Base-by-base conservation (phyloP, 768 basidiomycete species). In the Myochromella boudieri region DNA sequence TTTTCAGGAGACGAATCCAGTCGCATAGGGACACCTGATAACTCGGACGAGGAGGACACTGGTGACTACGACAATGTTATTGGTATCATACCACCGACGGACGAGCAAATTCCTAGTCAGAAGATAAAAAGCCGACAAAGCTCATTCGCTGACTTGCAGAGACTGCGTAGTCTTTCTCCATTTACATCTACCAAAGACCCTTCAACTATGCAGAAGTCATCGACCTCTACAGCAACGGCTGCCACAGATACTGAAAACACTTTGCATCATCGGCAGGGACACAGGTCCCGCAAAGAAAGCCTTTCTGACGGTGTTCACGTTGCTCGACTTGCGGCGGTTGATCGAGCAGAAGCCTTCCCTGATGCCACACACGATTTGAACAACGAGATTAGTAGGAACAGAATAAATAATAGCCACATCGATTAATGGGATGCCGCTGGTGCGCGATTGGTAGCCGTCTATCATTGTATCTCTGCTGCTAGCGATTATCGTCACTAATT, bases 1-100 rank as follows among this genome's bases (percentile, higher is more conserved):
- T 62, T 60, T 24, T 66, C 65, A 31, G 70, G 66, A 57, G 81
- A 79, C 39, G 83, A 84, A 60, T 71, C 63, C 61, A 88, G 80
- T 68, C 69, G 84, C 37, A 70, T 82, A 15, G 76, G 70, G 29
- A 87, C 86, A 6, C 89, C 90, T 0, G 84, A 87, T 40, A 82
- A 80, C 37, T 84, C 87, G 11, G 93, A 94, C 56, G 89, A 91
- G 21, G 91, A 94, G 60, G 91, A 91, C 41, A 78, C 81, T 38
- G 92, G 91, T 31, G 93, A 95, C 66, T 95, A 95, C 63, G 93
- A 95, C 62, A 82, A 95, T 65, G 87, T 94, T 37, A 76, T 92
- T 38, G 79, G 82, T 8, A 73, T 84, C 51, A 66, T 92, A 44
- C 75, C 76, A 15, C 56, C 67, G 8, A 71, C 77, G 43, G 80